Base-by-base conservation (phyloP, 148 eudicot genomes). In the Talinum fruticosum region DNA sequence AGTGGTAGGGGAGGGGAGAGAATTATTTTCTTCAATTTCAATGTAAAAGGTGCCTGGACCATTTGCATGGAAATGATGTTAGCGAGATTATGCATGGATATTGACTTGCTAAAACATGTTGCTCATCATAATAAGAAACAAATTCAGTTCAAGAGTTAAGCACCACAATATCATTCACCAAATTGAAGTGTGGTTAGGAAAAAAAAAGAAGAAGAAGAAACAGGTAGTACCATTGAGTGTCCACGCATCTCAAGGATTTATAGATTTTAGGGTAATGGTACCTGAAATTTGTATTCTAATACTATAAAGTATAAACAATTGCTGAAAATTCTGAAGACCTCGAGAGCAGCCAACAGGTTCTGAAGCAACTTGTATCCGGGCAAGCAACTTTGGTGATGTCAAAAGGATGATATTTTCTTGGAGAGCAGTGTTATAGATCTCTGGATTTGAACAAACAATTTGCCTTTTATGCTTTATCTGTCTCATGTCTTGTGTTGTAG, bases 401-500 rank as follows among this genome's bases (percentile, higher is more conserved):
- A 8, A 29, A 73, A 44, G 49, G 54, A 41, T 13, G 73, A 14
- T 47, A 41, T 19, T 41, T 71, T 33, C 28, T 38, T 70, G 53
- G 53, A 41, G 14, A 54, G 37, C 30, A 76, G 30, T 47, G 29
- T 54, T 53, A 37, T 38, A 47, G 24, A 33, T 71, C 49, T 71
- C 44, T 71, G 26, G 32, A 19, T 73, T 37, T 18, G 49, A 74
- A 26, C 28, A 75, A 3, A 44, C 37, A 45, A 28, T 44, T 29
- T 65, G 37, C 33, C 38, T 64, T 21, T 78, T 64, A 10, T 80
- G 69, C 73, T 80, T 36, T 44, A n/a, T 66, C 47, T 54, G 37
- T 68, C 66, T 3, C 66, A 38, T 36, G 24, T 75, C 35, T 75
- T 51, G 61, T 30, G 5, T 59, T 53, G 37, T n/a, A 54, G 61